Base-by-base conservation (phyloP, 1,284 basidiomycete species). In the Rugosomyces carneus region DNA sequence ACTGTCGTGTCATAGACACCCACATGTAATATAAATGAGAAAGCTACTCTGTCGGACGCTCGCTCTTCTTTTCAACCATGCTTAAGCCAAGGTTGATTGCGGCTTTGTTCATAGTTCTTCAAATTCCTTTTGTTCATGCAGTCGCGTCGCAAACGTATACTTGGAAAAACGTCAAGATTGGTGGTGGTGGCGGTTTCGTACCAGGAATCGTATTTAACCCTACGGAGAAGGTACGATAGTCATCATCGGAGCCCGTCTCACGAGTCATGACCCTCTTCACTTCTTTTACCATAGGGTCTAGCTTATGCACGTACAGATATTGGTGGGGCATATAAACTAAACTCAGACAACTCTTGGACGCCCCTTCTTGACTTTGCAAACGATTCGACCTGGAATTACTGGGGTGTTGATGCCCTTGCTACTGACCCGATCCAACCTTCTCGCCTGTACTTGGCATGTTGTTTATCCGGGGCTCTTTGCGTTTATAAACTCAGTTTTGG, bases 231-330 rank as follows among this genome's bases (percentile, higher is more conserved):
- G 70, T 66, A 43, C 18, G 42, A 36, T 21, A 9, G 15, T 10
- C 45, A 10, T 23, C 21, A 16, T 18, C 37, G 24, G 19, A 31
- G 18, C n/a, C 5, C 34, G 5, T 5, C 16, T 26, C 26, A 9
- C 34, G n/a, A 34, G n/a, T n/a, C n/a, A n/a, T n/a, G n/a, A n/a
- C n/a, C n/a, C n/a, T n/a, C n/a, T n/a, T n/a, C n/a, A n/a, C n/a
- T 21, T 20, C 13, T 2, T 37, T 60, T 57, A 32, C 50, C 65
- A 42, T 63, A 80, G 67, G 80, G 80, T 16, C 60, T 83, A n/a
- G 78, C 75, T 1, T 83, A 76, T 58, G 77, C 76, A 16, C 74
- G 80, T 19, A 81, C 79, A n/a, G 79, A 82, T 59, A 81, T 82
- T 37, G 79, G 80, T 44, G 80, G 80, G 34, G 78, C 75, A 8